Evolutionary conservation across 257 asterid genomes (phyloP), one percentile per base, ranked within the genome.

Genomic region (Echium plantagineum): DNA sequence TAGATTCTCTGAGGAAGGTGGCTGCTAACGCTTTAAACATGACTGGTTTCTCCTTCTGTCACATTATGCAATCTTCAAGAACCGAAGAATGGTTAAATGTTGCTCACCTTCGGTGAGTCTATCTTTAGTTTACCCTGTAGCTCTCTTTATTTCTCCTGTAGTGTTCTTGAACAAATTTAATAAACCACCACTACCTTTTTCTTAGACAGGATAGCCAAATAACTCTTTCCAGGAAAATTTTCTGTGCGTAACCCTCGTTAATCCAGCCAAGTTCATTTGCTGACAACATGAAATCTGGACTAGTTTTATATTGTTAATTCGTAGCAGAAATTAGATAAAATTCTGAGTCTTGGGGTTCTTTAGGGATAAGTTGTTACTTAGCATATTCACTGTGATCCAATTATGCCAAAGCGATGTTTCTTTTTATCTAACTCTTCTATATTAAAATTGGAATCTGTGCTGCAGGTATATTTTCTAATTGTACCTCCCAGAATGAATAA

Each of bases 41-140:
- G 67, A 93, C 96, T 42, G 87, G 97, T 18, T 81, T 80, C 65
- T 85, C 89, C 66, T 80, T 84, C 63, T 78, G 90, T 72, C 86
- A 76, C 65, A 72, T 79, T 13, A 75, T 63, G 49, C 83, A 85
- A 30, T 58, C 75, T 61, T 68, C 88, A 68, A 72, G 80, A 82
- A 76, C 63, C 62, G 81, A 60, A 52, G 71, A 66, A 47, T 62
- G 59, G 53, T 61, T 63, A 52, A 52, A 61, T 47, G 69, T 60
- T 58, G 65, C 64, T 28, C 62, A 53, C 63, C 47, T 47, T 61
- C 63, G 49, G 81, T 70, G 62, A 64, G 77, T 55, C 61, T 48
- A 18, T 24, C 26, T 28, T 38, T 57, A 4, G 55, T 21, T n/a
- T 53, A 21, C 15, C 22, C 21, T 19, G 8, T n/a, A 19, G 16